phyloP scores from a whole-genome alignment of 495 filamentous ascomycete species.

The Penicillium diatomitis region DNA sequence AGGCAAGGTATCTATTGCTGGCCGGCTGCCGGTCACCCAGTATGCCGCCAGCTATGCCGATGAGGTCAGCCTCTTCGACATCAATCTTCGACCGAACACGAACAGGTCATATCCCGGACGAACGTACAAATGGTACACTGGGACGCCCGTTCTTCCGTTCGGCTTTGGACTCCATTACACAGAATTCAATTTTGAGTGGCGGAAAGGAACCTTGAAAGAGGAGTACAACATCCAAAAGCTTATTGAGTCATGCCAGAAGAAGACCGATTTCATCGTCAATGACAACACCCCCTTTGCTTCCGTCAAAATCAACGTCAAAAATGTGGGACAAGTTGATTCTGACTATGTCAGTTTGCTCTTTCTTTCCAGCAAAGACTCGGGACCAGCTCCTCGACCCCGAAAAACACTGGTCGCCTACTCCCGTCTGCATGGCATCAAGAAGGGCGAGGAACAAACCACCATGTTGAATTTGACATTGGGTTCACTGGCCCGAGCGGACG shows the following conservation, averaged over 20 bases:
- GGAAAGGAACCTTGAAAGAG: not conserved
- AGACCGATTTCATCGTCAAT: not conserved
- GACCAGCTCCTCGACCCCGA: constrained; percentile 46
- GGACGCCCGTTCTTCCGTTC: constrained; percentile 36
- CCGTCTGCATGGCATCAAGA: constrained; percentile 33
- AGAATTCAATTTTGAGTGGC: constrained; percentile 12
- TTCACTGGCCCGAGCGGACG: constrained; percentile 45
- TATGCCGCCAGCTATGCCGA: constrained; percentile 43
- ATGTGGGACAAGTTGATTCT: constrained; percentile 41
- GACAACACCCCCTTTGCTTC: constrained; percentile 23
- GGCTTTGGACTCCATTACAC: constrained; percentile 42
- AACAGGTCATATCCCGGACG: constrained; percentile 23
- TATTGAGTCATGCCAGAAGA: constrained; percentile 1
- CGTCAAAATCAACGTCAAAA: constrained; percentile 28
- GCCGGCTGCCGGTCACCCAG: constrained; percentile 43
- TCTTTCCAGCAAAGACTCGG: constrained; percentile 31
- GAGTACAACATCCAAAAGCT: constrained; percentile 6
- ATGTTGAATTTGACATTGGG: constrained; percentile 41
- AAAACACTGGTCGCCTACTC: constrained; percentile 47
- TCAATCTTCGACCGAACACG: constrained; percentile 33
- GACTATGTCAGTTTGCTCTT: constrained; percentile 49
- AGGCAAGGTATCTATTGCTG: constrained; percentile 38
- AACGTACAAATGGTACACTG: constrained; percentile 48
- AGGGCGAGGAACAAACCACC: constrained; percentile 21
- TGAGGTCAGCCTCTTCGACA: constrained; percentile 42